Evolutionary conservation across 2,329 filamentous ascomycete species (phyloP).

Genomic region (Sporothrix variecibatus): DNA sequence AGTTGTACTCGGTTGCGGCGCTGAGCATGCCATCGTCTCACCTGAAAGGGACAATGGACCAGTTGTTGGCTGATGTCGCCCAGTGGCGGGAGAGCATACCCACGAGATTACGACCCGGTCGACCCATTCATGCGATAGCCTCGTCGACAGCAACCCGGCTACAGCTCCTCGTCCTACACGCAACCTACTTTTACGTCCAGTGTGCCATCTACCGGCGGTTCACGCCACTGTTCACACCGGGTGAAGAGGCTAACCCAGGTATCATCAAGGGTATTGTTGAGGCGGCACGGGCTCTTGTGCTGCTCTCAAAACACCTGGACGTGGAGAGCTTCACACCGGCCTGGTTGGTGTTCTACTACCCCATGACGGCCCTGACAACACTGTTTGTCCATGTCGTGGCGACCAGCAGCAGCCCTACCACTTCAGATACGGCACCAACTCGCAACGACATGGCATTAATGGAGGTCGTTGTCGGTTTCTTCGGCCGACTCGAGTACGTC

Average conservation of each 20-base stretch:
- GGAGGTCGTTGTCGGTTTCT: slow-evolving; percentile 23
- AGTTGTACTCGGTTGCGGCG: slow-evolving; percentile 19
- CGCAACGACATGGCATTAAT: slow-evolving; percentile 25
- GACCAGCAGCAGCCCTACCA: not conserved
- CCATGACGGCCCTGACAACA: slow-evolving; percentile 20
- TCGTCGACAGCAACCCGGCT: not conserved
- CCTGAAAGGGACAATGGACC: not conserved
- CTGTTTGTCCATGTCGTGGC: slow-evolving; percentile 24
- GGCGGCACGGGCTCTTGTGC: slow-evolving; percentile 21
- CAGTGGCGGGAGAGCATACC: slow-evolving; percentile 13
- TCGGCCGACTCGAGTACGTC: slow-evolving; percentile 25
- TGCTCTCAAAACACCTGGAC: slow-evolving; percentile 24
- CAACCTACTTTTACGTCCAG: slow-evolving; percentile 23
- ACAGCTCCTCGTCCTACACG: slow-evolving; percentile 19
- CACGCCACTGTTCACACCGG: slow-evolving; percentile 21
- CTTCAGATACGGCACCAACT: not conserved
- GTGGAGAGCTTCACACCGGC: slow-evolving; percentile 22
- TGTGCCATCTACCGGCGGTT: slow-evolving; percentile 25
- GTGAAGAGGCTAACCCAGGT: not conserved
- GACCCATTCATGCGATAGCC: not conserved
- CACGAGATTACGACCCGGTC: slow-evolving; percentile 1
- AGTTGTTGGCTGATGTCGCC: slow-evolving; percentile 1
- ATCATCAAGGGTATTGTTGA: not conserved
- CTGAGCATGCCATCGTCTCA: not conserved
- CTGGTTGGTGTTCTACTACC: slow-evolving; percentile 26